Evolutionary conservation across 2,329 filamentous ascomycete species (phyloP).

Genomic region (Stemphylium beticola): DNA sequence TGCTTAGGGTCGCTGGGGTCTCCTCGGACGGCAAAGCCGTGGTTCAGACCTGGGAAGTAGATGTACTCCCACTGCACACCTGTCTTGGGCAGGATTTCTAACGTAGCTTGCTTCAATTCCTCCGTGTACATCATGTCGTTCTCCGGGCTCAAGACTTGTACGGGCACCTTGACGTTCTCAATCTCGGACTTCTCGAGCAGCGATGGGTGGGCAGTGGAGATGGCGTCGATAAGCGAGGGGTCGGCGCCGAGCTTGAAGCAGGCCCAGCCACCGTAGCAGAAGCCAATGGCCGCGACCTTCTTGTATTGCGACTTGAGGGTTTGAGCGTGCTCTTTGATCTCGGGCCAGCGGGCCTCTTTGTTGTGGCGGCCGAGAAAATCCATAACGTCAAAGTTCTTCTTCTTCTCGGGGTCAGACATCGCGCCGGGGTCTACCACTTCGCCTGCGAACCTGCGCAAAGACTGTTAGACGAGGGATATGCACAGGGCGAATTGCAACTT

Average conservation of each 20-base stretch:
- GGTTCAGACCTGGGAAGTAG: conserved; percentile 39
- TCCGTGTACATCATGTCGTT: conserved; percentile 34
- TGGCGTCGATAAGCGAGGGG: conserved; percentile 39
- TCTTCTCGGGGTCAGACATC: conserved; percentile 35
- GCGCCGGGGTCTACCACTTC: conserved; percentile 38
- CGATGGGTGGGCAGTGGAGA: conserved; percentile 40
- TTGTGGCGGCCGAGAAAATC: conserved; percentile 49
- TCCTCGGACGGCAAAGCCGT: conserved; percentile 43
- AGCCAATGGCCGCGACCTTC: conserved; percentile 56
- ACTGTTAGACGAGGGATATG: background rate
- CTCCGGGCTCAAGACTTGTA: conserved; percentile 41
- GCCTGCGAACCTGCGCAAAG: conserved; percentile 35
- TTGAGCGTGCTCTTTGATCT: conserved; percentile 47
- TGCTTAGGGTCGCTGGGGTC: conserved; percentile 33
- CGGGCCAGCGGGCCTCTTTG: conserved; percentile 48
- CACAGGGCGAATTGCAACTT: conserved; percentile 3
- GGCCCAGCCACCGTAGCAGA: conserved; percentile 56
- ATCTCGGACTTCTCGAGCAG: conserved; percentile 40
- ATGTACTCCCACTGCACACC: conserved; percentile 44
- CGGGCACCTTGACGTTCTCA: conserved; percentile 38
- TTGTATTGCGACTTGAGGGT: conserved; percentile 43
- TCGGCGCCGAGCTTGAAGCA: conserved; percentile 41
- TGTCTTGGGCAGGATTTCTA: conserved; percentile 36
- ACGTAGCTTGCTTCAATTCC: conserved; percentile 39
- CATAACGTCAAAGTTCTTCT: conserved; percentile 48